Percentiles rank a stretch among this genome's conserved stretches.
phyloP scores from a whole-genome alignment of 2,329 filamentous ascomycete genomes.

The Apiospora rasikravindrae region DNA sequence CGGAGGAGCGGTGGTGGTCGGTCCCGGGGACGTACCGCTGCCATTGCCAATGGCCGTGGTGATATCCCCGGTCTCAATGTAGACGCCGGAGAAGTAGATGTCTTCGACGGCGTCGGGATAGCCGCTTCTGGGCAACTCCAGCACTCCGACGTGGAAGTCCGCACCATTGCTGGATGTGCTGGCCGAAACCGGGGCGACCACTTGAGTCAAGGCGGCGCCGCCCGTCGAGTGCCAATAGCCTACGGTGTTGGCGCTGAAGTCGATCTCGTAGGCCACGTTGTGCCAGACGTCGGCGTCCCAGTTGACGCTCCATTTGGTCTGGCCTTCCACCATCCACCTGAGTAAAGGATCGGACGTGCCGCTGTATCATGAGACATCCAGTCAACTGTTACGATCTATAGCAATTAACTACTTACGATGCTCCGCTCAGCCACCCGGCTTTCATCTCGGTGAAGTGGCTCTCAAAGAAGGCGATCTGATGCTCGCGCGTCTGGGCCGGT shows the following conservation, averaged over 20 bases:
- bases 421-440: slow-evolving; percentile 64
- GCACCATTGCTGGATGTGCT: slow-evolving; percentile 56
- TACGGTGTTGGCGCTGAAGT: slow-evolving; percentile 67
- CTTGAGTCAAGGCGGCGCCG: slow-evolving; percentile 58
- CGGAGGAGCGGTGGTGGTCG: background rate
- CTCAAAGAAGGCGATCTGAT: slow-evolving; percentile 69
- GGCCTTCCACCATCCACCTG: slow-evolving; percentile 67
- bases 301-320: slow-evolving; percentile 66
- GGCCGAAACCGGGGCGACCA: slow-evolving; percentile 63
- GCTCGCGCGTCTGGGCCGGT: slow-evolving; percentile 66
- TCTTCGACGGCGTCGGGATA: slow-evolving; percentile 64
- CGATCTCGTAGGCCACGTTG: slow-evolving; percentile 76
- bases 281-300: slow-evolving; percentile 72
- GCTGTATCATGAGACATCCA: background rate
- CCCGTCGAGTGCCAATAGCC: slow-evolving; percentile 76
- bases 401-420: slow-evolving; percentile 27
- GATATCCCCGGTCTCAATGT: slow-evolving; percentile 64
- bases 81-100: slow-evolving; percentile 70
- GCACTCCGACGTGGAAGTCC: slow-evolving; percentile 75
- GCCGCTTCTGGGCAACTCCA: slow-evolving; percentile 66
- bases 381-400: background rate
- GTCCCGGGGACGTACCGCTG: background rate
- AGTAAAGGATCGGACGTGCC: slow-evolving; percentile 57
- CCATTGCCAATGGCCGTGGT: slow-evolving; percentile 33
- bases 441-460: slow-evolving; percentile 78